phyloP scores from a whole-genome alignment of 305 asterid species.

The Andrographis paniculata region DNA sequence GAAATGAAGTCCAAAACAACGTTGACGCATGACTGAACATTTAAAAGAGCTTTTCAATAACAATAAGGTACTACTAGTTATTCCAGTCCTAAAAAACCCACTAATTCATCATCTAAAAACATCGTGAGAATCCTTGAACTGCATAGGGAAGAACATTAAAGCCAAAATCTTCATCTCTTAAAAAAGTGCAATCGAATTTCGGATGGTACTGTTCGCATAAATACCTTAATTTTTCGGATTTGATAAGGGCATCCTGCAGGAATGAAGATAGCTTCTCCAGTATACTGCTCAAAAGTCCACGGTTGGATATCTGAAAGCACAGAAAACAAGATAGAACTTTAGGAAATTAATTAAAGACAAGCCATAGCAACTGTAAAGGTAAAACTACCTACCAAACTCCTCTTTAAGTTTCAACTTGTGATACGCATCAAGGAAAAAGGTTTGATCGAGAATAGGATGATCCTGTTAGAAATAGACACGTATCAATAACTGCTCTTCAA shows the following conservation, averaged over 20 bases:
- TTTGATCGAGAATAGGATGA: slow-evolving; percentile 91
- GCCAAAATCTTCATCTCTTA: too few species aligned
- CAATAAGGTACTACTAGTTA: slow-evolving; percentile 10
- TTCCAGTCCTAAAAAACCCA: slow-evolving; percentile 6
- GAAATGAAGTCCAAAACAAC: slow-evolving; percentile 83
- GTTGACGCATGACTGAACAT: slow-evolving; percentile 71
- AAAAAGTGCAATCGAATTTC: too few species aligned
- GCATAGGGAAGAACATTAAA: too few species aligned
- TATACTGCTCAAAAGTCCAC: slow-evolving; percentile 77
- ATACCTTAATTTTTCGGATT: slow-evolving; percentile 69
- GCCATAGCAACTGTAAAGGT: too few species aligned
- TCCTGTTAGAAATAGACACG: slow-evolving; percentile 37
- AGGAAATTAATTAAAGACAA: slow-evolving; percentile 11
- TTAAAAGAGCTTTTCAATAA: slow-evolving; percentile 15
- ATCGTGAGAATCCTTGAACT: too few species aligned
- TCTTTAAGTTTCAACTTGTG: slow-evolving; percentile 87
- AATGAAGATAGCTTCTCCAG: slow-evolving; percentile 89
- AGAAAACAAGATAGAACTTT: slow-evolving; percentile 7
- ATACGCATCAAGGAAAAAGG: slow-evolving; percentile 72
- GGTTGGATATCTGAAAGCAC: slow-evolving; percentile 67
- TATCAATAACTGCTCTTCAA: slow-evolving; percentile 10
- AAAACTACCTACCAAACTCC: slow-evolving; percentile 66
- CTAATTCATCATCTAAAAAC: too few species aligned
- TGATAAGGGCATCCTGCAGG: slow-evolving; percentile 99
- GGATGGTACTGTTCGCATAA: neutral